Base-by-base conservation (phyloP, 441 rosid genomes). In the Geranium incanum region DNA sequence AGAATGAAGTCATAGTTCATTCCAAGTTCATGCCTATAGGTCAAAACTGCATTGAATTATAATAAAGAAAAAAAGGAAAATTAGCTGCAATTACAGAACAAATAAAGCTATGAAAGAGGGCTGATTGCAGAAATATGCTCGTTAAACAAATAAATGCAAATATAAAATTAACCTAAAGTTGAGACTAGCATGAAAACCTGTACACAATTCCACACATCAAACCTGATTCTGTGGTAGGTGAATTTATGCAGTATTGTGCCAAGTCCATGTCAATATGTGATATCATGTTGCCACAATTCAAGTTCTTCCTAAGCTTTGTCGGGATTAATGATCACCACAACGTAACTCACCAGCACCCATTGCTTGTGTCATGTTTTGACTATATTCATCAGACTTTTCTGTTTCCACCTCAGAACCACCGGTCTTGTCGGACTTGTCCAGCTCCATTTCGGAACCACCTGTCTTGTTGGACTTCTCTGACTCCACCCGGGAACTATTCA, bases 11-110 rank as follows among this genome's bases (percentile, higher is more conserved):
- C 81, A 82, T 87, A 94, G 79, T 89, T 91, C 91, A 94, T 94
- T 75, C 97, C 98, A 64, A 94, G 74, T 66, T 94, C 97, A 74
- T 94, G 98, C 76, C 94, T 86, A 78, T 94, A 94, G 18, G 96
- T 89, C 83, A 94, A 86, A 79, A 89, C 98, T 94, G 90, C 64
- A 83, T 59, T 70, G 78, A 68, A 78, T 52, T 33, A 70, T 57
- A 83, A 57, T 1, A 4, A 45, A 39, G 8, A 39, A 39, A 39
- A 3, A 7, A 70, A 67, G 4, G 59, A 74, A 76, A 66, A 52
- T 52, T 52, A 52, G 18, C 60, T 39, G 16, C 60, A 52, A n/a
- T n/a, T 13, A 50, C 12, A 50, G 0, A 50, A 11, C 15, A 50
- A 50, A 11, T 13, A 50, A n/a, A n/a, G 43, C 37, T 55, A 67